Conservation (phyloP, 2,329 filamentous ascomycete species). For the Clarireedia monteithiana region DNA sequence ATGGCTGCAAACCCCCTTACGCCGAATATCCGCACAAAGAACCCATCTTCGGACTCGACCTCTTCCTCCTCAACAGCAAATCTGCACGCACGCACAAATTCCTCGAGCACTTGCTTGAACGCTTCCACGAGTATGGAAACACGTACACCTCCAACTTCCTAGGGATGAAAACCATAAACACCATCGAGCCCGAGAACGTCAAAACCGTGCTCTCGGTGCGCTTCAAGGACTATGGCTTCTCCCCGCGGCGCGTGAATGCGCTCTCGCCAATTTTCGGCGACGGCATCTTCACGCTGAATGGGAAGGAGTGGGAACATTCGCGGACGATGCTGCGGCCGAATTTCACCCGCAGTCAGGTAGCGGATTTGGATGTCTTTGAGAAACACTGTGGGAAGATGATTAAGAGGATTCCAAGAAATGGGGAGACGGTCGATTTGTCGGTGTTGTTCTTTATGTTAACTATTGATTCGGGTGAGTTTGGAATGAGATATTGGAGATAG, state of each 20-base stretch:
- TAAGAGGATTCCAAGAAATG: conserved; percentile 45
- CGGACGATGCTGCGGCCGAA: conserved; percentile 46
- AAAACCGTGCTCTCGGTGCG: conserved; percentile 48
- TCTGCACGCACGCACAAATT: conserved; percentile 32
- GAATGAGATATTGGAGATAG: background rate
- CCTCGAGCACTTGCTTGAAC: conserved; percentile 28
- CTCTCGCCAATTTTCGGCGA: conserved; percentile 44
- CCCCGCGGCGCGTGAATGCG: conserved; percentile 34
- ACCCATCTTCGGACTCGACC: conserved; percentile 44
- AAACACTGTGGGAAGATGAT: conserved; percentile 50
- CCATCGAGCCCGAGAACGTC: conserved; percentile 47
- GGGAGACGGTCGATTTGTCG: conserved; percentile 50
- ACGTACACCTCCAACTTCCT: conserved; percentile 11
- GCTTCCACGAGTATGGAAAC: conserved; percentile 26
- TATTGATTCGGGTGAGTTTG: conserved; percentile 41
- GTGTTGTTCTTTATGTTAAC: conserved; percentile 58
- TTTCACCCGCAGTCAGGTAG: conserved; percentile 41
- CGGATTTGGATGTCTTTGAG: conserved; percentile 50
- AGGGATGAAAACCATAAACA: conserved; percentile 35
- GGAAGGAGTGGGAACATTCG: conserved; percentile 44
- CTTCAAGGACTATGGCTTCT: conserved; percentile 47
- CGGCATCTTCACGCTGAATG: conserved; percentile 48
- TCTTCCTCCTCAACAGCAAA: conserved; percentile 34
- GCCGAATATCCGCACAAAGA: conserved; percentile 43
- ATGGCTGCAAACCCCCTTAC: conserved; percentile 41